phyloP scores from a whole-genome alignment of 805 yeast species.

The Cyberlindnera maritima region DNA sequence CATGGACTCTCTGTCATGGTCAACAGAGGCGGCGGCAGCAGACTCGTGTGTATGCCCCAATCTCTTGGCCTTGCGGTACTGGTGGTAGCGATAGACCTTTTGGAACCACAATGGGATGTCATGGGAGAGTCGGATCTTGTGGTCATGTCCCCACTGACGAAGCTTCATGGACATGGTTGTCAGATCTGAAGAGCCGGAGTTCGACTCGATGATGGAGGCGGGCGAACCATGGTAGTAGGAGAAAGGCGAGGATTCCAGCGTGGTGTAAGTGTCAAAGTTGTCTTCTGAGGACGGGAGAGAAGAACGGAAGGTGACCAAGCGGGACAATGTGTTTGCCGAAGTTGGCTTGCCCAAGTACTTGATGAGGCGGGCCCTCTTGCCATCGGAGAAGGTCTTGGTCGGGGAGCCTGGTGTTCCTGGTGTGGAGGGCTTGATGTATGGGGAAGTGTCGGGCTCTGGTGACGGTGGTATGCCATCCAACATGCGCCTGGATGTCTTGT shows the following conservation, averaged over 20 bases:
- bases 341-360: neutral
- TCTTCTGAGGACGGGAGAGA: too few species aligned
- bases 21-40: neutral
- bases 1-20: neutral
- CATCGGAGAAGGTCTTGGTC: neutral
- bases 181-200: neutral
- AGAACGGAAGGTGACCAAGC: too few species aligned
- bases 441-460: neutral
- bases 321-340: neutral
- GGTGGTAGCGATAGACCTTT: neutral
- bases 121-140: neutral
- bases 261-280: too few species aligned
- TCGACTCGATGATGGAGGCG: too few species aligned
- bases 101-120: slow-evolving; percentile 5
- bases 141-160: neutral
- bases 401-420: neutral
- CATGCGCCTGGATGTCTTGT: neutral
- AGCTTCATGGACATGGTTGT: neutral
- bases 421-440: neutral
- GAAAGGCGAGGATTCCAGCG: too few species aligned
- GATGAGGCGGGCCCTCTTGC: neutral
- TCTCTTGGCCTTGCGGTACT: neutral
- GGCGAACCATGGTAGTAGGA: too few species aligned
- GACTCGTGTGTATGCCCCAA: neutral
- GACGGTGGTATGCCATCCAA: neutral